Evolutionary conservation across 805 yeast genomes (phyloP).

Genomic region (Saccharomycopsis fibuligera): DNA sequence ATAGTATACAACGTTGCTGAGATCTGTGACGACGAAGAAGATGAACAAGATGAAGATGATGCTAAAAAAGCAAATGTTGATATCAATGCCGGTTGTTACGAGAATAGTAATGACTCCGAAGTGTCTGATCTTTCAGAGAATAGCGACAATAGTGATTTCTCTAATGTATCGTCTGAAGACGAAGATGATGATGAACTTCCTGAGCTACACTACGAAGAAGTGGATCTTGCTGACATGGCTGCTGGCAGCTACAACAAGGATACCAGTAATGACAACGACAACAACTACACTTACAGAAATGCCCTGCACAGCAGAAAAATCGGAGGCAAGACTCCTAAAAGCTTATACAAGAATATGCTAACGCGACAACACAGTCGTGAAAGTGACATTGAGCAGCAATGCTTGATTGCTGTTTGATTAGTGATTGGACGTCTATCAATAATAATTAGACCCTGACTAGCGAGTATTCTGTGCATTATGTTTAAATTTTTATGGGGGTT

Average conservation of each 20-base stretch:
- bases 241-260: too few species aligned
- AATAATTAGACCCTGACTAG: background rate
- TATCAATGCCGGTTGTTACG: background rate
- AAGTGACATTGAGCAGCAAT: background rate
- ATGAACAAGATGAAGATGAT: background rate
- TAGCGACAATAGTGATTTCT: constrained; percentile 22
- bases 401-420: background rate
- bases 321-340: too few species aligned
- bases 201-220: constrained; percentile 1
- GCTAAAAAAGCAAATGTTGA: background rate
- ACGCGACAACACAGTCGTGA: background rate
- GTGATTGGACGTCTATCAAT: background rate
- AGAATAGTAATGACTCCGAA: background rate
- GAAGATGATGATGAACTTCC: constrained; percentile 3
- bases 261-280: background rate
- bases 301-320: too few species aligned
- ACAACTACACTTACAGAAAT: background rate
- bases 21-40: constrained; percentile 7
- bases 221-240: constrained; percentile 2
- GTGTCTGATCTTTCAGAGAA: constrained; percentile 8
- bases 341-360: too few species aligned
- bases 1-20: constrained; percentile 7
- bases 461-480: background rate
- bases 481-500: too few species aligned
- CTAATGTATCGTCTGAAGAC: background rate